Evolutionary conservation across 495 filamentous ascomycete species (phyloP).

Genomic region (Polyplosphaeria fusca): DNA sequence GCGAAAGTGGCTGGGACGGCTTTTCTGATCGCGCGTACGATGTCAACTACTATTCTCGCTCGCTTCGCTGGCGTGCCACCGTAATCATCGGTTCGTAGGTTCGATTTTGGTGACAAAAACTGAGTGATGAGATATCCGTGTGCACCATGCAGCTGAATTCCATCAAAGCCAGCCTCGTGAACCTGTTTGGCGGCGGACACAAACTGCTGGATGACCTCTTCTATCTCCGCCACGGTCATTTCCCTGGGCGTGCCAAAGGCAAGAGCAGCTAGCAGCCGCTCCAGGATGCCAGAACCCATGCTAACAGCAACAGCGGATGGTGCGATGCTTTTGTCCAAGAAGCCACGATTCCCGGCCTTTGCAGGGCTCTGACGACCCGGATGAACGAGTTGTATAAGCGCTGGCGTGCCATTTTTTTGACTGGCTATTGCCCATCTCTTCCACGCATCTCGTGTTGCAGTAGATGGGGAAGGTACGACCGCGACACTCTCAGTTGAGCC

Average conservation of each 20-base stretch:
- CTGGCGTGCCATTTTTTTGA: constrained; percentile 49
- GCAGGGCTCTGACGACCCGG: constrained; percentile 56
- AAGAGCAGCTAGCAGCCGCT: constrained; percentile 39
- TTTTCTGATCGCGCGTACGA: constrained; percentile 44
- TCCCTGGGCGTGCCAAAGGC: constrained; percentile 47
- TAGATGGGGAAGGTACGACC: constrained; percentile 38
- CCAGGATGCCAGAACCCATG: constrained; percentile 42
- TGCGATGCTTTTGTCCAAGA: constrained; percentile 49
- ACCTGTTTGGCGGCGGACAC: constrained; percentile 49
- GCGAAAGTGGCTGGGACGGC: constrained; percentile 50
- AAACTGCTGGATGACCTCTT: constrained; percentile 47
- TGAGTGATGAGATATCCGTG: constrained; percentile 57
- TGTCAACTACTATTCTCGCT: constrained; percentile 49
- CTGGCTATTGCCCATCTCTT: constrained; percentile 48
- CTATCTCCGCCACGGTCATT: constrained; percentile 53
- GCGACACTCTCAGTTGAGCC: constrained; percentile 47
- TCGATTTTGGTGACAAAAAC: constrained; percentile 33
- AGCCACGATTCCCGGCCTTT: constrained; percentile 45
- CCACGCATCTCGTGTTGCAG: constrained; percentile 43
- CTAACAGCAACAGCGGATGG: constrained; percentile 48
- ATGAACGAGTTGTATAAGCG: constrained; percentile 57
- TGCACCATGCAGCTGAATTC: constrained; percentile 56
- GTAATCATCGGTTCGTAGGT: constrained; percentile 50
- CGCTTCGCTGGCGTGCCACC: constrained; percentile 49
- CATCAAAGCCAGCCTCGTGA: constrained; percentile 53